phyloP scores from a whole-genome alignment of 139 green algal species.

The Closterium sp. region DNA sequence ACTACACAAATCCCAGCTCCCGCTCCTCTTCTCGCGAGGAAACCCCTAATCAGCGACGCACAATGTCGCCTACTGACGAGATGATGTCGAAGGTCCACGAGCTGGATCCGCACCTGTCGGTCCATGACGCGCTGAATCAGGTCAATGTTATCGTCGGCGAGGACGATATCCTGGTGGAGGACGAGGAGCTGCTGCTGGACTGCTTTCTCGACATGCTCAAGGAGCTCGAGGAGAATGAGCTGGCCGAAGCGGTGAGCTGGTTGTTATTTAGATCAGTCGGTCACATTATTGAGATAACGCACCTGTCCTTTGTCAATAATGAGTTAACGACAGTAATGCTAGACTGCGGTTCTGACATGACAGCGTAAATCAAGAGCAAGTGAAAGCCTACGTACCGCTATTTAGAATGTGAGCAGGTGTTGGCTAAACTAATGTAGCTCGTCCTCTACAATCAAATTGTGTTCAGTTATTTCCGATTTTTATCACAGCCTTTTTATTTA shows the following conservation, averaged over 20 bases:
- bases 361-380: no score
- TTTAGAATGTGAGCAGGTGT: neutral
- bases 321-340: neutral
- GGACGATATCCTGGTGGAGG: neutral
- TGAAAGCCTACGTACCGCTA: neutral
- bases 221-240: neutral
- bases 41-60: neutral
- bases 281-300: neutral
- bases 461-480: neutral
- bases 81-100: neutral
- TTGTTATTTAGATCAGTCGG: neutral
- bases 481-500: neutral
- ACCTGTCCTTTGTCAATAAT: neutral
- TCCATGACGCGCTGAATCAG: neutral
- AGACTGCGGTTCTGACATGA: no score
- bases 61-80: neutral
- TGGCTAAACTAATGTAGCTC: neutral
- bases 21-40: neutral
- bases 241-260: neutral
- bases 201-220: neutral
- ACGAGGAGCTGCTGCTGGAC: neutral
- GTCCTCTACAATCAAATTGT: neutral
- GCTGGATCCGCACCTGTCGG: constrained; percentile 1
- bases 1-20: neutral
- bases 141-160: neutral